Base-by-base conservation (phyloP, 179 eudicot genomes). In the Gypsophila paniculata region DNA sequence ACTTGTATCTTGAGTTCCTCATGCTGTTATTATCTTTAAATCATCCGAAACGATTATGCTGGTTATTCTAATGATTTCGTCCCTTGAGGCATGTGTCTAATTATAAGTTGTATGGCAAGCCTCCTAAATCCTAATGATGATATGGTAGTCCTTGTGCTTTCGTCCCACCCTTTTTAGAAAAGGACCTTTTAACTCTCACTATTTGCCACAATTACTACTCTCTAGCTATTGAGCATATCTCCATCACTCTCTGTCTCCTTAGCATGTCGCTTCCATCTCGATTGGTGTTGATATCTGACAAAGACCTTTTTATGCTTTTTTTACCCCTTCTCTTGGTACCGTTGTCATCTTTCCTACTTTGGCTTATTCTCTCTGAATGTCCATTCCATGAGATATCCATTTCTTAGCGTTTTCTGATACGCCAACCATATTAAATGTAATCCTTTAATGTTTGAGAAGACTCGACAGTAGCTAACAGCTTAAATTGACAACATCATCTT, bases 71-170 rank as follows among this genome's bases (percentile, higher is more conserved):
- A 46, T 44, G 51, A 42, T 65, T 14, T 65, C 10, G 53, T 42
- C 54, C 69, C 53, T 42, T 65, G 2, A 15, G 22, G 22, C 12
- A 19, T 0, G n/a, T 65, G 5, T 22, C 54, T 21, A 65, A 14
- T 65, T 44, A 13, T 42, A 3, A 5, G 17, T 46, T 46, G 22
- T 36, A 38, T 19, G 26, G 51, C 68, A 8, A 64, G 23, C 68
- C 51, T 42, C 19, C 39, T n/a, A 64, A 64, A 29, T 42, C 19
- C 39, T n/a, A 64, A 64, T 64, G 62, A 23, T 59, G 68, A 38
- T 38, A 39, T 64, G 51, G 23, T 39, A 36, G 23, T 64, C 51
- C 25, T 4, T 4, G 48, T 38, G 51, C 26, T 39, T 18, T 10
- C 51, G 18, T 64, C 18, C 51, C 51, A 9, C 29, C 26, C 51